Evolutionary conservation across 441 rosid species (phyloP), one percentile per base, ranked within the genome.

Genomic region (Dalechampia spathulata): DNA sequence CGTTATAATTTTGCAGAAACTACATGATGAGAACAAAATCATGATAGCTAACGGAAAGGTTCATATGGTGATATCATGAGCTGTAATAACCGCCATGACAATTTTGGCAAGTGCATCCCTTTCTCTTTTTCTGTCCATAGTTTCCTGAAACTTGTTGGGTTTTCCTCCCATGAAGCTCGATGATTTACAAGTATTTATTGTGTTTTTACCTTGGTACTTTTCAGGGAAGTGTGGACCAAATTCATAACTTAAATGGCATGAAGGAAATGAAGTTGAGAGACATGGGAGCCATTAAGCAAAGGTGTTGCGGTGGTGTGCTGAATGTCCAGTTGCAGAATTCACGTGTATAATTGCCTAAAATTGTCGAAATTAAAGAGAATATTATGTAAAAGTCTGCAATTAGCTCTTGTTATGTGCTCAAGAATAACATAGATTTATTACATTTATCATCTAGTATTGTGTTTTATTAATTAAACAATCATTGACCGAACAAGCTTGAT

Each of bases 21-120:
- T 93, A 64, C 93, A 93, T 66, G 91, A 86, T 45, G 95, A 87
- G 66, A 93, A 93, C 71, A 84, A 80, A 74, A 82, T 93, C 73
- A 90, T 87, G 96, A 80, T 93, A 57, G 85, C 78, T 38, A 88
- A 80, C 16, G 96, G 79, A 20, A 74, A 60, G 57, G 95, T 87
- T 78, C 76, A 83, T 63, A 77, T 87, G 87, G 69, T 78, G 68
- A 85, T 81, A 51, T 74, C 73, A 53, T 82, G 71, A 58, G 16
- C 7, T 26, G 36, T 1, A 42, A 52, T 39, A 37, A 36, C 53
- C 15, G 47, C 61, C 23, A 12, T 46, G 37, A 49, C 63, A 50
- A 42, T 61, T 19, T 6, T 3, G n/a, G 34, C 22, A 59, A 52
- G 60, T 65, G 45, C 3, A 10, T 11, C 0, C 19, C 15, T 21